Evolutionary conservation across 2,329 filamentous ascomycete genomes (phyloP), one percentile per base, ranked within the genome.

Genomic region (Pseudogymnoascus sp.): DNA sequence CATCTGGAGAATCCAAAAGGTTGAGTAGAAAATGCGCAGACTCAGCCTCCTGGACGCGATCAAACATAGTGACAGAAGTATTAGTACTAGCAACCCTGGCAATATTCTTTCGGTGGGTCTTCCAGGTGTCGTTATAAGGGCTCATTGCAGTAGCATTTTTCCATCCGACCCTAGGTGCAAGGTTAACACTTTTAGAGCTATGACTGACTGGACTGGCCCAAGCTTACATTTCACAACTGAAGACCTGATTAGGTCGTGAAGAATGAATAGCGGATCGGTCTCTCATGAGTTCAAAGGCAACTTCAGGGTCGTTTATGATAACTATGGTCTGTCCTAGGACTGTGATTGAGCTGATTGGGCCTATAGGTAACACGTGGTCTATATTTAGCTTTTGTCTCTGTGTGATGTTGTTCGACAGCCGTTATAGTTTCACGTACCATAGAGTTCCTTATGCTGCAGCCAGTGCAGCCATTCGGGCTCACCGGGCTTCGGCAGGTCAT

Each of bases 1-100:
- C 64, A 2, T 73, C 65, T 0, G 76, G 78, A 0, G 73, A 68
- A 0, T 76, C 66, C 16, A 78, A 66, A 0, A 78, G 64, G 8
- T 75, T 74, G 25, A 77, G 67, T 9, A 81, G 67, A 41, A 80
- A 78, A 2, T 74, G 74, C 1, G 72, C 70, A 2, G 72, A 72
- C 61, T 82, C 79, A 1, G 69, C 66, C 41, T 81, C 76, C 62
- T 81, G 77, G 0, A 78, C 35, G 0, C 62, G 32, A 35, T 77
- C 68, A 62, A 77, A 80, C 18, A 74, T 73, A 1, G 73, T 62
- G 0, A 76, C 72, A 0, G 71, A 65, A 0, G 65, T 61, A 35
- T 76, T 76, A 0, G 77, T 75, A 0, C 80, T 79, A 5, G 82
- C 69, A 11, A 76, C 70, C n/a, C 73, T 71, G 25, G 72, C 70